Percentiles rank a stretch among this genome's conserved stretches.
Evolutionary conservation across 495 filamentous ascomycete genomes (phyloP).

Genomic region (Lasiosphaeris hirsuta): DNA sequence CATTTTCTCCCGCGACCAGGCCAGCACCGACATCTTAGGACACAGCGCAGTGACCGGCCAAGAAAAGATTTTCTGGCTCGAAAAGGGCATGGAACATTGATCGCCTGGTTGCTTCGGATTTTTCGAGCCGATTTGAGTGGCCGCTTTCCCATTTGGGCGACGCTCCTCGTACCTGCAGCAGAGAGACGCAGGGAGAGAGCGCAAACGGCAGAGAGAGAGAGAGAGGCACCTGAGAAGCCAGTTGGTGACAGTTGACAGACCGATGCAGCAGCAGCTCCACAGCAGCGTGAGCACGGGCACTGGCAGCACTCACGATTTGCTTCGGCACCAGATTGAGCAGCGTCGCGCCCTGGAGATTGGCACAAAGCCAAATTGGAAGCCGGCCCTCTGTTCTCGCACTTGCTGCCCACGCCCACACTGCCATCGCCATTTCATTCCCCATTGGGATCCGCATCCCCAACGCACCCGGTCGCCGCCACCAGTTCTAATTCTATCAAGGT

Average conservation of each 20-base stretch:
- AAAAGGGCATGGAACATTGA: neutral
- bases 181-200: neutral
- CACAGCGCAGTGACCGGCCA: neutral
- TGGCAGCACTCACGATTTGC: neutral
- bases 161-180: conserved; percentile 1
- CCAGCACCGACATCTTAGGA: neutral
- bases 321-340: neutral
- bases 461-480: neutral
- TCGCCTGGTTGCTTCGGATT: neutral
- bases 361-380: conserved; percentile 1
- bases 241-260: neutral
- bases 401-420: conserved; percentile 1
- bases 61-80: neutral
- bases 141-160: conserved; percentile 1
- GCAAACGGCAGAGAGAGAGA: too few species aligned
- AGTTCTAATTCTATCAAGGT: conserved; percentile 1
- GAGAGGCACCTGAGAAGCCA: neutral
- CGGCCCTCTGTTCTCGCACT: neutral
- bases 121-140: neutral
- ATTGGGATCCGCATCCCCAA: neutral
- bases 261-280: neutral
- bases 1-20: neutral
- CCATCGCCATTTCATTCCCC: neutral
- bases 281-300: too few species aligned
- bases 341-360: conserved; percentile 4